Base-by-base conservation (phyloP, 2,329 filamentous ascomycete genomes). In the Lachnellula arida region DNA sequence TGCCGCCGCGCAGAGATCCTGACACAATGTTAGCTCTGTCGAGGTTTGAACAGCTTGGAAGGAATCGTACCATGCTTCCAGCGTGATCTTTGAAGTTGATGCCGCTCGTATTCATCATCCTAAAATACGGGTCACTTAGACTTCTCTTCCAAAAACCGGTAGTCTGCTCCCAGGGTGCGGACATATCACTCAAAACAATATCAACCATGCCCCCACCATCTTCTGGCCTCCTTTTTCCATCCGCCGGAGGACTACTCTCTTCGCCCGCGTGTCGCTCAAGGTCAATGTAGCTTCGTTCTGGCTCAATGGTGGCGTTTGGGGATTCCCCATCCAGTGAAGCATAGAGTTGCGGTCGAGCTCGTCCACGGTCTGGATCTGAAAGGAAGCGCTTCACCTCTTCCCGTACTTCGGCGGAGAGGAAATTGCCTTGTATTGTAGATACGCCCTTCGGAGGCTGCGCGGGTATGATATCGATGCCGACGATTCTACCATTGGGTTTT, bases 71-170 rank as follows among this genome's bases (percentile, higher is more conserved):
- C 90, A 99, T 97, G 74, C 91, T 97, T 32, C 90, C 89, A 9
- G 85, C 87, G 74, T 99, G 94, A 73, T 99, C 94, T 62, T 86
- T 84, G 70, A 96, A 94, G 19, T 75, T 74, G 67, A 90, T 88
- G 55, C 94, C 94, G 75, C 89, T 96, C 66, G 93, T 97, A 75
- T 99, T 99, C 91, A 97, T 96, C 87, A 99, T 88, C 94, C 94
- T 99, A 81, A 76, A 73, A 85, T 95, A 94, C 63, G 91, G 91
- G 83, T 94, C 88, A 93, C 87, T 96, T 83, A 97, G 81, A 78
- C 86, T 96, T 77, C 84, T 91, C 78, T 88, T 87, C 77, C 84
- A 87, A 77, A 89, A 91, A 69, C 87, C 87, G 68, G 80, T 79
- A 52, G 82, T 88, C 77, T 89, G 88, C 67, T 85, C 80, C 91